Evolutionary conservation across 2,329 filamentous ascomycete genomes (phyloP), one percentile per base, ranked within the genome.

Genomic region (Clarireedia monteithiana): DNA sequence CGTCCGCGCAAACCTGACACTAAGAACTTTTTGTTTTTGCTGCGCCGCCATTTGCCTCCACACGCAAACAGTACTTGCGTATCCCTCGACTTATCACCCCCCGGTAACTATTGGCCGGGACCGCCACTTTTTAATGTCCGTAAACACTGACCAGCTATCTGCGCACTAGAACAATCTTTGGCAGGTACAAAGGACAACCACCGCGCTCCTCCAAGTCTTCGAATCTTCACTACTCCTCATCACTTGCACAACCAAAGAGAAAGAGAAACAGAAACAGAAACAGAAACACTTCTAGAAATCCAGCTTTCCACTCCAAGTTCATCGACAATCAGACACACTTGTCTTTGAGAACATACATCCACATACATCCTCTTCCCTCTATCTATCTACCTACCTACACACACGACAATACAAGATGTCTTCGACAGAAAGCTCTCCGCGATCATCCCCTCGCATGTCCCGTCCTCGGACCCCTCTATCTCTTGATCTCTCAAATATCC

Each of bases 401-500:
- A 55, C 2, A 42, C 24, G 12, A 44, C 15, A 26, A 27, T 15
- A 30, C 42, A 57, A 53, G 6, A 61, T 45, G 40, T 55, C 54
- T 24, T 48, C 40, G 14, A 40, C 54, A 34, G 50, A 61, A 57
- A 58, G 48, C 17, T 63, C 67, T 39, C 63, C 64, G 44, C 59
- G 53, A 26, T 53, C 60, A 24, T 67, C 44, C 14, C 59, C 64
- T 46, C 59, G 53, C 26, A 50, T 60, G 23, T 67, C 44, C 14
- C 59, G 64, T 20, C 63, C 64, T 44, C 56, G 61, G 27, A 72
- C 78, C 64, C 80, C 90, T 56, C 63, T 68, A 60, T 85, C 83
- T 23, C 79, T 94, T 66, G 88, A 92, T 68, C 80, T 92, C 47
- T 86, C 86, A 60, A 80, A 77, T 67, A 74, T 92, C 44, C 88